Base-by-base conservation (phyloP, 1,284 basidiomycete species). In the Taiwanofungus camphoratus region DNA sequence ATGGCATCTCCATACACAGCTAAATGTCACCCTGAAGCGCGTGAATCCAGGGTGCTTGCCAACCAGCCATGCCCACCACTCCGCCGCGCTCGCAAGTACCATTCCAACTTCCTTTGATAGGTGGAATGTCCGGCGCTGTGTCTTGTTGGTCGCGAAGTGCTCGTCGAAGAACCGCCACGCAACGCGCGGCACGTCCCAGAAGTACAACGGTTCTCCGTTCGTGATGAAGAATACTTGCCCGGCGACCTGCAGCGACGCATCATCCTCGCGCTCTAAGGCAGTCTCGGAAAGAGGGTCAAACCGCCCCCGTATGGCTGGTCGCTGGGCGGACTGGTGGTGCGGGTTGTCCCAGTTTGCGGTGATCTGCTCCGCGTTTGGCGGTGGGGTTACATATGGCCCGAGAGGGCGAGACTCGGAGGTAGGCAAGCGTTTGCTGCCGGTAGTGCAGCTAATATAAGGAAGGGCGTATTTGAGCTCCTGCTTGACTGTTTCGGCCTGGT, bases 201-300 rank as follows among this genome's bases (percentile, higher is more conserved):
- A 98, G 60, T 89, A 89, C 45, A 88, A 76, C 1, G 94, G 95
- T 63, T 98, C 94, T 51, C 94, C 93, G 61, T 98, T 98, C 48
- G 94, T 96, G 67, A 99, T 92, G 72, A 95, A 96, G 72, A 96
- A 99, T 1, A 75, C 90, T 63, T 98, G 88, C 0, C 96, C 96
- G 3, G 92, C 93, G 27, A 97, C 88, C 50, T 81, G 73, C 12
- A 92, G 70, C 5, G 77, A 76, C 39, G 72, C 69, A 3, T 61
- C 57, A 40, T 70, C 65, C 32, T 76, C 63, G 29, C 73, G 67
- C 22, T 66, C 74, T 49, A 85, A 64, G 11, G 71, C 70, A 20
- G 64, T 58, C 13, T 80, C 75, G 1, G 81, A 75, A 40, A 87
- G 69, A 36, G 77, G 77, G 62, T 92, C 85, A 57, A 86, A 90